phyloP scores from a whole-genome alignment of 164 flowering plant species.

The Umbellularia californica region DNA sequence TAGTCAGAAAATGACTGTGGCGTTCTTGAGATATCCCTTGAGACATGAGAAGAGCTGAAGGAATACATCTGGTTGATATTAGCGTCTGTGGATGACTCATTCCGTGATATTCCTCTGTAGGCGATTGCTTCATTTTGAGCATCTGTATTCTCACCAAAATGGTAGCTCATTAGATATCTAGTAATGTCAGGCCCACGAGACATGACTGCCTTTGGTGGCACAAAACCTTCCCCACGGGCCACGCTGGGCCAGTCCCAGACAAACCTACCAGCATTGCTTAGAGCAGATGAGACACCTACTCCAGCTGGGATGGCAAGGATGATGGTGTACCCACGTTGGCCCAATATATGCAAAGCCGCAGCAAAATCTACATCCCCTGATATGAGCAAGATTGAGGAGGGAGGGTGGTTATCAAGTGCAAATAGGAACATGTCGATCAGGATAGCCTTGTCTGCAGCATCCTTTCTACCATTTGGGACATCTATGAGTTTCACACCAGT shows the following conservation, averaged over 20 bases:
- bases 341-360: slow-evolving; percentile 92
- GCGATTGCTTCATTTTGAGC: slow-evolving; percentile 63
- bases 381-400: slow-evolving; percentile 82
- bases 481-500: slow-evolving; percentile 94
- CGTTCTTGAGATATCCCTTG: slow-evolving; percentile 37
- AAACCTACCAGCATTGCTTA: slow-evolving; percentile 81
- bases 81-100: slow-evolving; percentile 14
- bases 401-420: slow-evolving; percentile 92
- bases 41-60: slow-evolving; percentile 21
- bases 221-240: slow-evolving; percentile 88
- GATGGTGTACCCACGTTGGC: slow-evolving; percentile 90
- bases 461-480: slow-evolving; percentile 95
- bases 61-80: slow-evolving; percentile 22
- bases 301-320: slow-evolving; percentile 84
- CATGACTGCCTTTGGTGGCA: slow-evolving; percentile 44
- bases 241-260: slow-evolving; percentile 97
- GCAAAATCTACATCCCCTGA: slow-evolving; percentile 97
- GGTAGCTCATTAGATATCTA: slow-evolving; percentile 41
- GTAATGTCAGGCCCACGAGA: slow-evolving; percentile 37
- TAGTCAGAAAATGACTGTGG: slow-evolving; percentile 53
- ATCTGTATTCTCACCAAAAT: slow-evolving; percentile 34
- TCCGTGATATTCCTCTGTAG: slow-evolving; percentile 51
- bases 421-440: slow-evolving; percentile 94
- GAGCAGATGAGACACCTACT: slow-evolving; percentile 82
- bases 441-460: slow-evolving; percentile 97